Evolutionary conservation across 140 eudicot genomes (phyloP), one percentile per base, ranked within the genome.

Genomic region (Stevia rebaudiana): DNA sequence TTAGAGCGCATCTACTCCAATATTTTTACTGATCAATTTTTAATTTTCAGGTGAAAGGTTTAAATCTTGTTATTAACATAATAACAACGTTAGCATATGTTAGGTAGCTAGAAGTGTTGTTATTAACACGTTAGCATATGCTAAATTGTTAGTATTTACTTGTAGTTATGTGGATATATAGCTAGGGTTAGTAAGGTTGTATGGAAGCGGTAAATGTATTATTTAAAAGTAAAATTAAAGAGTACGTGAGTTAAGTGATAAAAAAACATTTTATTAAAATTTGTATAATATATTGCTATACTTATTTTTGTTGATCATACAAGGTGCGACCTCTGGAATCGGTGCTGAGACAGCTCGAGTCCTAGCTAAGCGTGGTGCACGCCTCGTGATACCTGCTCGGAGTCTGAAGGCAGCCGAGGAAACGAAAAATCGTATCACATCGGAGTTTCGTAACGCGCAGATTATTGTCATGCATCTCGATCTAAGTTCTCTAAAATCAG

Each of bases 341-440:
- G 99, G 99, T 11, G 95, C 94, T 0, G 99, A 92, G 74, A 92
- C 99, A 70, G 99, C 99, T 15, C 78, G 95, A 43, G 96, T 88
- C 13, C 63, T 92, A 69, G 99, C 99, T 6, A 85, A 79, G 76
- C 82, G 95, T 11, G 97, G 99, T 1, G 94, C 82, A 17, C 80
- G 88, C 74, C 81, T 92, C 2, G 86, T 92, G 5, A 55, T 92
- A 18, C 99, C 99, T n/a, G 99, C 88, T 60, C 83, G 99, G 74
- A 79, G 65, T 70, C 67, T 69, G 35, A 92, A 88, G 71, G 90
- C 84, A 0, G 99, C 95, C 8, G 90, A 81, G 79, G 94, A 88
- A 0, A 73, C 77, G 0, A 85, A 74, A 74, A 73, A 78, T 41
- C 87, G 94, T 0, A 88, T 92, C 40, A 3, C 24, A 4, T 68